Percentiles rank a stretch among this genome's conserved stretches.
phyloP scores from a whole-genome alignment of 2,329 filamentous ascomycete species.

The Pyricularia sp. region DNA sequence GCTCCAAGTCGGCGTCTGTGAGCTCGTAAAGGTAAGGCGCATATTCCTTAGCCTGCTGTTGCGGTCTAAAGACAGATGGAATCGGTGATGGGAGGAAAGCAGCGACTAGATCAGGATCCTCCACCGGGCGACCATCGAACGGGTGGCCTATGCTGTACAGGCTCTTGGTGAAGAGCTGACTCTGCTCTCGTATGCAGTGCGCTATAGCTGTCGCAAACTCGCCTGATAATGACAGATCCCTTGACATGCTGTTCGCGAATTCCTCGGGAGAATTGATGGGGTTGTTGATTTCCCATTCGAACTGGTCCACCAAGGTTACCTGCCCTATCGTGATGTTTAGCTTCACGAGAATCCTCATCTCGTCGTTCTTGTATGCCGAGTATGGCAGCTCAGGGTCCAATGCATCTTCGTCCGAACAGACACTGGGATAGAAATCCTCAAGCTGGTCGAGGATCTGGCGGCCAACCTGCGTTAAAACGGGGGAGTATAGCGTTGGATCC shows the following conservation, averaged over 20 bases:
- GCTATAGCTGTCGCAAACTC: slow-evolving; percentile 97
- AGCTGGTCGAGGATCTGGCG: slow-evolving; percentile 81
- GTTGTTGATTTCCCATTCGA: slow-evolving; percentile 99
- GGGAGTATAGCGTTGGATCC: slow-evolving; percentile 30
- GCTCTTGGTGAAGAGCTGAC: slow-evolving; percentile 87
- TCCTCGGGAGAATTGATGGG: slow-evolving; percentile 89
- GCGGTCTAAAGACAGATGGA: slow-evolving; percentile 74
- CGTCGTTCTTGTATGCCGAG: slow-evolving; percentile 93
- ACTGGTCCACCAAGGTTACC: slow-evolving; percentile 90
- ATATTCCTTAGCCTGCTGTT: slow-evolving; percentile 89
- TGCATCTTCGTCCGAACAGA: slow-evolving; percentile 81
- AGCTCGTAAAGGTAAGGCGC: slow-evolving; percentile 91
- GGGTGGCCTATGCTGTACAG: slow-evolving; percentile 89
- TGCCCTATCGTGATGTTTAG: slow-evolving; percentile 96
- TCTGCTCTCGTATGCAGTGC: slow-evolving; percentile 93
- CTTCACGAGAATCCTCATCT: slow-evolving; percentile 94
- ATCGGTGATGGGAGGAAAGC: slow-evolving; percentile 83
- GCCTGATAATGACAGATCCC: slow-evolving; percentile 81
- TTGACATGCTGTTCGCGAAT: slow-evolving; percentile 82
- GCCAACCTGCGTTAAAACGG: slow-evolving; percentile 50
- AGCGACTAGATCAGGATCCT: slow-evolving; percentile 80
- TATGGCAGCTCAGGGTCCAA: slow-evolving; percentile 87
- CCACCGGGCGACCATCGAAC: slow-evolving; percentile 87
- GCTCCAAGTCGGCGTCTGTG: slow-evolving; percentile 80
- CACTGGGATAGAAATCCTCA: slow-evolving; percentile 85